Percentiles rank a stretch among this genome's conserved stretches.
Evolutionary conservation across 139 green algal species (phyloP).

Genomic region (Closterium sp.): DNA sequence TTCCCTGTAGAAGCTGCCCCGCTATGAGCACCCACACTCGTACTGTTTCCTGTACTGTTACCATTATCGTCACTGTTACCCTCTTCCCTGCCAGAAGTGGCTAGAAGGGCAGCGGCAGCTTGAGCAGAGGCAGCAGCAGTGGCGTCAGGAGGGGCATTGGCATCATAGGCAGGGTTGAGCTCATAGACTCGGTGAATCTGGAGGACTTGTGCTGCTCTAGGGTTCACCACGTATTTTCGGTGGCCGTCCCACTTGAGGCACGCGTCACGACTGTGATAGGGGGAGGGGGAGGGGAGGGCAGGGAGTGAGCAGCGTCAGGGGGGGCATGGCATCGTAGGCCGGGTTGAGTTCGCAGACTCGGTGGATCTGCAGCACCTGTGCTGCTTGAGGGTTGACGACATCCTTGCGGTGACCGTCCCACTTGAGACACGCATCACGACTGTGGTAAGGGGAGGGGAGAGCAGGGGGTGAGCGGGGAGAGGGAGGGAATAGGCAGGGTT

Average conservation of each 20-base stretch:
- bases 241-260: conserved; percentile 35
- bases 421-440: conserved; percentile 22
- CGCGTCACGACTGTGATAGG: conserved; percentile 11
- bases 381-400: conserved; percentile 5
- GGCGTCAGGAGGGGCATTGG: not conserved
- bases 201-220: not conserved
- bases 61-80: not conserved
- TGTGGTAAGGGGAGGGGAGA: not conserved
- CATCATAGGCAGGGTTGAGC: not conserved
- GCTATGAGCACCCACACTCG: not conserved
- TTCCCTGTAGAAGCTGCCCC: not conserved
- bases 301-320: too few species aligned
- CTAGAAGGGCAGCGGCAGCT: not conserved
- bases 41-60: not conserved
- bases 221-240: conserved; percentile 34
- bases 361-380: conserved; percentile 23
- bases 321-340: not conserved
- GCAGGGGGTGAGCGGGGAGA: too few species aligned
- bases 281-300: not conserved
- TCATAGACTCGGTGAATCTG: conserved; percentile 31
- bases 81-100: not conserved
- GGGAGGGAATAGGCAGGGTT: too few species aligned
- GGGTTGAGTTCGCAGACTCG: not conserved
- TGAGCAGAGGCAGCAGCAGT: not conserved
- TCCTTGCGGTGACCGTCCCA: conserved; percentile 24